Conservation (phyloP, 345 rosid species). For the Microthlaspi erraticum region DNA sequence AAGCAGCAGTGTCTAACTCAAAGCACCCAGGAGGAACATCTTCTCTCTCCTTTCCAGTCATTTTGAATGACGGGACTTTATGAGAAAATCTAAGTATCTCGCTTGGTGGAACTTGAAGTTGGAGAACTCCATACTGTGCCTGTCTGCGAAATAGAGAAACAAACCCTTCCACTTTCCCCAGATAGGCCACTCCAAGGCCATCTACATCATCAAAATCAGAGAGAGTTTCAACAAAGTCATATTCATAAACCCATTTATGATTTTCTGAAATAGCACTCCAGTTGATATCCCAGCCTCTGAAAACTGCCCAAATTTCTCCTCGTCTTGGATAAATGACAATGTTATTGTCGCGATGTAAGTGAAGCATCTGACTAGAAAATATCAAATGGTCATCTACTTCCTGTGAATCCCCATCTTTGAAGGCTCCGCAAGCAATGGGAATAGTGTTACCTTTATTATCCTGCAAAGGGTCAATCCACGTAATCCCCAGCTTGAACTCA, state of each 20-base stretch:
- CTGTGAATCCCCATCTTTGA: conserved; percentile 45
- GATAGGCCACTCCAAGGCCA: conserved; percentile 73
- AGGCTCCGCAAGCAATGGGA: conserved; percentile 79
- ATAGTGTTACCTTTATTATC: conserved; percentile 44
- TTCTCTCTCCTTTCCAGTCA: conserved; percentile 76
- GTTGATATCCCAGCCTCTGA: conserved; percentile 67
- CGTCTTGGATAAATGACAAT: conserved; percentile 62
- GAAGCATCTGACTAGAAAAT: conserved; percentile 68
- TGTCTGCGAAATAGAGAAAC: conserved; percentile 63
- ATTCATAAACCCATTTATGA: conserved; percentile 55
- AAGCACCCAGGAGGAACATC: conserved; percentile 77
- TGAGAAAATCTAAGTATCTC: conserved; percentile 81
- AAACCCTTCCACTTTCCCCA: conserved; percentile 80
- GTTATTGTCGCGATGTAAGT: conserved; percentile 29
- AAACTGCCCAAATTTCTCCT: conserved; percentile 93
- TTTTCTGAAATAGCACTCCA: conserved; percentile 59
- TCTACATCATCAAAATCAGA: conserved; percentile 52
- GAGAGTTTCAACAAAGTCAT: conserved; percentile 71
- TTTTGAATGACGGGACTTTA: conserved; percentile 63
- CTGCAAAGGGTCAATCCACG: conserved; percentile 78
- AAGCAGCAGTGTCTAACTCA: conserved; percentile 79
- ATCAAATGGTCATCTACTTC: conserved; percentile 51
- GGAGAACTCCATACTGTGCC: conserved; percentile 40
- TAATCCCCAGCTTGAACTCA: conserved; percentile 64
- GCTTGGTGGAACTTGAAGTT: conserved; percentile 47